Conservation (phyloP, 2,329 filamentous ascomycete species). For the Ophiostoma sp. region DNA sequence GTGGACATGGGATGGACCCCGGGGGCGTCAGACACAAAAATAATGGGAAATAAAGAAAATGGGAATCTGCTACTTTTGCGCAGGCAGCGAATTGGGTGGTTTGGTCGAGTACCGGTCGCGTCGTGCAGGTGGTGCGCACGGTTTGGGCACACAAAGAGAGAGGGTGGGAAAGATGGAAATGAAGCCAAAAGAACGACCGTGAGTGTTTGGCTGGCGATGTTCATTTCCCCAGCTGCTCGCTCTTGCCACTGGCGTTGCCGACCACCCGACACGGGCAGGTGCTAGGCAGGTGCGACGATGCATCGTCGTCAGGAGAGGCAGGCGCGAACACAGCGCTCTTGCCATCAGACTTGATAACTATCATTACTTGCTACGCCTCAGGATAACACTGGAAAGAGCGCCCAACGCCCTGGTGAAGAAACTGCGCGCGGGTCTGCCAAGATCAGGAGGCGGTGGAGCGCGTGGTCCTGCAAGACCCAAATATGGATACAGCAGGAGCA, state of each 20-base stretch:
- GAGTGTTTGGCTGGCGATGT: conserved; percentile 4
- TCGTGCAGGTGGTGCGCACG: neutral
- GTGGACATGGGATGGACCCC: conserved; percentile 7
- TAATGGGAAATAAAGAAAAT: neutral
- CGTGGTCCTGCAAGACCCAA: neutral
- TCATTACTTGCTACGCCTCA: neutral
- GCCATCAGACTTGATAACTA: neutral
- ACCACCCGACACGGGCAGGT: conserved; percentile 9
- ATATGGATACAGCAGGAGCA: conserved; percentile 8
- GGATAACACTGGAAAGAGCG: neutral
- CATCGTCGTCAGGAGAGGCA: neutral
- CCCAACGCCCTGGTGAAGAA: neutral
- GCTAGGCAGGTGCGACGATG: conserved; percentile 6
- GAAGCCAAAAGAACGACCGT: conserved; percentile 12
- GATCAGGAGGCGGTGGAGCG: neutral
- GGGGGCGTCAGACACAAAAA: neutral
- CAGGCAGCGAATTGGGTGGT: neutral
- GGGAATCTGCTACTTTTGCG: neutral
- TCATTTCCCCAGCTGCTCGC: conserved; percentile 3
- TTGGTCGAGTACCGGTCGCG: neutral
- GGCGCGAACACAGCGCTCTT: neutral
- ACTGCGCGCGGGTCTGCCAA: conserved; percentile 2
- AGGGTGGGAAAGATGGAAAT: neutral
- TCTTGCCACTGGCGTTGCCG: conserved; percentile 15
- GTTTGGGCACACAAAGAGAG: neutral